Conservation (phyloP, 2,329 filamentous ascomycete species). For the Byssochlamys sp. region DNA sequence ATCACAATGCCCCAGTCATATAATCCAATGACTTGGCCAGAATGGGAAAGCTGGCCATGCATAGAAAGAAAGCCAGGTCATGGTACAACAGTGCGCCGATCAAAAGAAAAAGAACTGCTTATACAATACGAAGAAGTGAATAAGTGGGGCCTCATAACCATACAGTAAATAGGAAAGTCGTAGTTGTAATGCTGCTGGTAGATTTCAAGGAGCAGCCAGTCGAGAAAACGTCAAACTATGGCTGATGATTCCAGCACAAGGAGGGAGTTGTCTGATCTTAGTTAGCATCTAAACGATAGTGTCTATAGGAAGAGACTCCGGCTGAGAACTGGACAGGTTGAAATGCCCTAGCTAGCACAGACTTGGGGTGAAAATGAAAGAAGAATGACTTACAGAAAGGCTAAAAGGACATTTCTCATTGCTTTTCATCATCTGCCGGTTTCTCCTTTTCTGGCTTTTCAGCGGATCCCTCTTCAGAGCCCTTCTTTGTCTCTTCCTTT, state of each 20-base stretch:
- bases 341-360: neutral
- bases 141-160: neutral
- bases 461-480: constrained; percentile 13
- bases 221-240: too few relatives aligned
- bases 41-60: neutral
- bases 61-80: too few relatives aligned
- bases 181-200: neutral
- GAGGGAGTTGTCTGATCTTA: constrained; percentile 7
- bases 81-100: neutral
- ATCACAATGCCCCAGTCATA: neutral
- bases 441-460: constrained; percentile 11
- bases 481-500: constrained; percentile 11
- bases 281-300: neutral
- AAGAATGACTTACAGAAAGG: neutral
- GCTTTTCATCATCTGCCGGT: constrained; percentile 1
- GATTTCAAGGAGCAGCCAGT: neutral
- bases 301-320: neutral
- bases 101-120: neutral
- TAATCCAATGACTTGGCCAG: neutral
- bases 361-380: neutral
- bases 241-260: neutral
- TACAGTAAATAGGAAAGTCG: neutral
- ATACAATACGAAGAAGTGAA: neutral
- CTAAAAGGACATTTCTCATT: constrained; percentile 5
- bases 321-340: neutral